Conservation (phyloP, 2,329 filamentous ascomycete species). For the Ophidiomyces ophidiicola region DNA sequence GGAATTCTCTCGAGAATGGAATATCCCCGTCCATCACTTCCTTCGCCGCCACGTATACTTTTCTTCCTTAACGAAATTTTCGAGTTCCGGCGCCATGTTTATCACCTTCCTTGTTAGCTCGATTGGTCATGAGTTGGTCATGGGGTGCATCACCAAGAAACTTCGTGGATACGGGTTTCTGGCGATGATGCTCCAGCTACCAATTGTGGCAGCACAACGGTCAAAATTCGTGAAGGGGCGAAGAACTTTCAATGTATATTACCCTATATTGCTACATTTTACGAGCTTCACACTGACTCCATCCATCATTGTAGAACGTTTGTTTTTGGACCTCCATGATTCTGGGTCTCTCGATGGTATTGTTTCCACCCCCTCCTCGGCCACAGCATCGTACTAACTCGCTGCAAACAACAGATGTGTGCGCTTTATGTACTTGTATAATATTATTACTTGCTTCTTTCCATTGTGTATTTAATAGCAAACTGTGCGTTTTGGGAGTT, state of each 20-base stretch:
- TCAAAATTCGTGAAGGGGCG: slow-evolving; percentile 62
- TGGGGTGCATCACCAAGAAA: slow-evolving; percentile 97
- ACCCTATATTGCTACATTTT: too few species aligned
- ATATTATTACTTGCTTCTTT: neutral
- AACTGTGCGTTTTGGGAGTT: too few species aligned
- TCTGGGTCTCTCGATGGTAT: slow-evolving; percentile 64
- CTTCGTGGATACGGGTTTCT: slow-evolving; percentile 85
- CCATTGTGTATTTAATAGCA: neutral
- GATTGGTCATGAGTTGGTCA: slow-evolving; percentile 83
- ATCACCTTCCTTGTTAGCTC: slow-evolving; percentile 89
- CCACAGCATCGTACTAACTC: slow-evolving; percentile 4
- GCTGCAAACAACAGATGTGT: slow-evolving; percentile 38
- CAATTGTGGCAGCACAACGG: slow-evolving; percentile 83
- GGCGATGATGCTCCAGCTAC: slow-evolving; percentile 92
- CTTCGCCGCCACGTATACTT: slow-evolving; percentile 88
- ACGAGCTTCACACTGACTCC: too few species aligned
- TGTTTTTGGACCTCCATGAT: slow-evolving; percentile 92
- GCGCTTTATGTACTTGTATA: slow-evolving; percentile 48
- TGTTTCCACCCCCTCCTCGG: slow-evolving; percentile 24
- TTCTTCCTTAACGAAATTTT: slow-evolving; percentile 64
- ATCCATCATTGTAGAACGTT: slow-evolving; percentile 47
- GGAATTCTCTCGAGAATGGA: slow-evolving; percentile 94
- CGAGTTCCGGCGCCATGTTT: slow-evolving; percentile 63
- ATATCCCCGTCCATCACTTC: slow-evolving; percentile 93
- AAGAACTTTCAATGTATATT: slow-evolving; percentile 64